A percentile compares a stretch with the other conserved stretches of the same genome.
Conservation (phyloP, 768 basidiomycete species). For the Gloeopeniophorella convolvens region DNA sequence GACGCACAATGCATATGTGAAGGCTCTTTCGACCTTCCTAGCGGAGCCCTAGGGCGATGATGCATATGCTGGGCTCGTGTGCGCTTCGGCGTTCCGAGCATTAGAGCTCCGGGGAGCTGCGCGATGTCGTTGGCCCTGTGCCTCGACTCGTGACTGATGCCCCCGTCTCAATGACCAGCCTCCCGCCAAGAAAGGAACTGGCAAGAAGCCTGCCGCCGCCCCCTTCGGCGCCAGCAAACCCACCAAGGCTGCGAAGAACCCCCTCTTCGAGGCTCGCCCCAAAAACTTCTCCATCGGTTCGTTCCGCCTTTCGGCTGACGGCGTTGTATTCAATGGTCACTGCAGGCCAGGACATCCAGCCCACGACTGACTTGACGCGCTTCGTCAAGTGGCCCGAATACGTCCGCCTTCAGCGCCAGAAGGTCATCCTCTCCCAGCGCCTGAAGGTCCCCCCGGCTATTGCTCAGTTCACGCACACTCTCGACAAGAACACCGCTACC, state of each 20-base stretch:
- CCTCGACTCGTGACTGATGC: conserved; percentile 31
- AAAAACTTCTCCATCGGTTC: conserved; percentile 95
- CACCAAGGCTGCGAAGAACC: conserved; percentile 82
- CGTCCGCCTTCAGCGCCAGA: conserved; percentile 94
- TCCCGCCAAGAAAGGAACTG: conserved; percentile 63
- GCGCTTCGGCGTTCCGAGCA: conserved; percentile 20
- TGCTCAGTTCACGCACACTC: conserved; percentile 92
- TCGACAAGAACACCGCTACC: conserved; percentile 99
- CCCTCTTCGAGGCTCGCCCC: conserved; percentile 84
- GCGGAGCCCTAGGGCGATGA: conserved; percentile 40
- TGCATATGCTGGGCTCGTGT: conserved; percentile 39
- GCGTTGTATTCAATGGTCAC: neutral
- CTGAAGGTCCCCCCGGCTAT: conserved; percentile 98
- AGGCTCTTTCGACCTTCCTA: conserved; percentile 4
- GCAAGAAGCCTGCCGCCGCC: conserved; percentile 82
- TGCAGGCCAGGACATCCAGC: conserved; percentile 89
- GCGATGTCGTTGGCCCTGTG: conserved; percentile 28
- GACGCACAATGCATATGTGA: conserved; percentile 5
- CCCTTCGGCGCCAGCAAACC: conserved; percentile 75
- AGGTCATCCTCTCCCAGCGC: conserved; percentile 96
- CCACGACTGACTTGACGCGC: conserved; percentile 83
- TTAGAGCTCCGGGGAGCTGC: conserved; percentile 48
- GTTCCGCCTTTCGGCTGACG: conserved; percentile 22
- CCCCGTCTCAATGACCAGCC: conserved; percentile 93
- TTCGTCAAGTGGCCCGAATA: conserved; percentile 99